Evolutionary conservation across 108 stramenopile species (phyloP), one percentile per base, ranked within the genome.

Genomic region (Bacterosira constricta): DNA sequence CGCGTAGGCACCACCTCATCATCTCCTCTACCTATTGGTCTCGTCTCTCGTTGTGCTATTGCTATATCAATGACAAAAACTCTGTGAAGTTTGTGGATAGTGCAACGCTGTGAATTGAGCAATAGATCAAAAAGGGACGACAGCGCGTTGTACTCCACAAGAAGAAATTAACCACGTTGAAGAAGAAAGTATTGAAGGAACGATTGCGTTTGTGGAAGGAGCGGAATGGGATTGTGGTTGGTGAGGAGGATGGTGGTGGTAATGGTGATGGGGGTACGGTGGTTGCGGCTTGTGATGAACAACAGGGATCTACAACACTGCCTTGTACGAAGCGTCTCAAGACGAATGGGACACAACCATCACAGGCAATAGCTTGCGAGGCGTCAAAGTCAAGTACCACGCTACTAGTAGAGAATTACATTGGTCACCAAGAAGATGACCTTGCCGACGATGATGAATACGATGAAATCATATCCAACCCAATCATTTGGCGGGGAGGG

Each of bases 161-260:
- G 56, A 94, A 94, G 70, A 86, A 88, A 65, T 87, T 94, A 29
- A 81, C 86, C 3, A 77, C 89, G 0, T 55, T 94, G 50, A 94
- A 94, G 63, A 91, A 91, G 52, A 83, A 88, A 45, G 88, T 94
- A 1, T 69, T 94, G 65, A 74, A 89, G 61, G 93, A 94, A 73
- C 83, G 93, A 35, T 64, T 94, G 61, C 45, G 75, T 25, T 42
- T 85, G 38, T 91, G 93, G 93, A 81, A 79, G 39, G 82, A 61
- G 23, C 42, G 57, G 53, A 75, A 91, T 76, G 66, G 52, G 6
- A 54, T 54, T 34, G 53, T 54, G 32, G 27, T 45, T 21, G 44
- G 32, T 4, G 57, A 31, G 2, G 25, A 8, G 6, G 21, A 15
- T 58, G 60, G 30, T 17, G 27, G 35, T 36, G 26, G 50, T 38